Base-by-base conservation (phyloP, 805 yeast genomes). In the Candida pini region DNA sequence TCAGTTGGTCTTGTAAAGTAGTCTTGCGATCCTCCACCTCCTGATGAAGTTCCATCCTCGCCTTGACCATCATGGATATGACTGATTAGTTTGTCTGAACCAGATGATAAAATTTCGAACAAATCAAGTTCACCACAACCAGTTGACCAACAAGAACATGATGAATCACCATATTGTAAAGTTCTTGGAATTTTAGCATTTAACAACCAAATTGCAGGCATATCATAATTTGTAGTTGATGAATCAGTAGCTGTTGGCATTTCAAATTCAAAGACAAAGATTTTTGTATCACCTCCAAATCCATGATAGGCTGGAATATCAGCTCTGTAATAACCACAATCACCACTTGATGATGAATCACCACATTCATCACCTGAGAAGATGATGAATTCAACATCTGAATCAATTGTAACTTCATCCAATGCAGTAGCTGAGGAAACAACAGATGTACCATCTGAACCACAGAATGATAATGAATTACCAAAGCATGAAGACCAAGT, bases 91-190 rank as follows among this genome's bases (percentile, higher is more conserved):
- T 80, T 78, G 58, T 69, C 66, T 43, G 85, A 77, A 48, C 96
- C 96, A 23, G 82, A 48, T 43, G 78, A 66, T 49, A 92, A 73
- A 49, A 90, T 72, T 74, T 92, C 98, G 54, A 90, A 92, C 53
- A 88, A 70, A 66, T 92, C 98, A 53, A 92, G 71, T 71, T 92
- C 98, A 69, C 98, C 98, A 68, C 98, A 92, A 43, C 97, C 97
- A 36, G 95, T 73, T 35, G 74, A 53, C 98, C 98, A 92, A 75
- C 98, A 92, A 24, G 97, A 87, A 71, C 97, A 92, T 15, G 73
- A 58, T 18, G 79, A 59, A 41, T 68, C 68, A 61, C 97, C 97
- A 66, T 92, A 92, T 68, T 92, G 97, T 54, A 80, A 66, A 48
- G 97, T 89, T 73, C 98, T 86, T 66, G 98, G 96, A 56, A 89